Percentiles rank a stretch among this genome's conserved stretches.
These are phyloP conservation scores for Pythium aphanidermatum DNA, from an alignment of 352 stramenopile genomes.

Conservation along the genomic window DNA sequence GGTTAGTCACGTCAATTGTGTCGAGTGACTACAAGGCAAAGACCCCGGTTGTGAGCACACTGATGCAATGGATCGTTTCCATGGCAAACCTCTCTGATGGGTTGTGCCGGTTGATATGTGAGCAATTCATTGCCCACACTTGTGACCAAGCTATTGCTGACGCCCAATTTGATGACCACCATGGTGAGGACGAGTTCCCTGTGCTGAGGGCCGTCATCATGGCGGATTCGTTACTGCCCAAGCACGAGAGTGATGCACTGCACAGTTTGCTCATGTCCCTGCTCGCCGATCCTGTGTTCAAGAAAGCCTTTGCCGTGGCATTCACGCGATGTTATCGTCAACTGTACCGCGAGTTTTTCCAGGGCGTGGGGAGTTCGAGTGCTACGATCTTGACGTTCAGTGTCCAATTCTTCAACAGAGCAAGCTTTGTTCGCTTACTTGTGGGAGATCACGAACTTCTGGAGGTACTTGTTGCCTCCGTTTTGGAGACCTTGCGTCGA, in stretches of 20 bases:
- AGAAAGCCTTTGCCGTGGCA: constrained; percentile 91
- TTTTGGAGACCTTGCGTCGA: constrained; percentile 63
- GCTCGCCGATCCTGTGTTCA: constrained; percentile 96
- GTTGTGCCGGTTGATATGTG: constrained; percentile 78
- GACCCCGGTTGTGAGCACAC: constrained; percentile 52
- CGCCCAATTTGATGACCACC: constrained; percentile 26
- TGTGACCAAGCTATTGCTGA: constrained; percentile 3
- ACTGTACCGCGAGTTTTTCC: constrained; percentile 71
- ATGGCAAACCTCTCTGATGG: constrained; percentile 78
- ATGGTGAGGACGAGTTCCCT: constrained; percentile 33
- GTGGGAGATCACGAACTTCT: constrained; percentile 66
- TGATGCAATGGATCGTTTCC: constrained; percentile 75
- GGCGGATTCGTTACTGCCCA: constrained; percentile 77
- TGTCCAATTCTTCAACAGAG: constrained; percentile 99
- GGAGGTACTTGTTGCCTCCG: constrained; percentile 61
- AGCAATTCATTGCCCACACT: constrained; percentile 38
- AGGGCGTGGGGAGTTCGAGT: constrained; percentile 61
- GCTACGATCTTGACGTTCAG: constrained; percentile 91
- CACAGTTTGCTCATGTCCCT: constrained; percentile 95
- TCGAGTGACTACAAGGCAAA: constrained; percentile 71
- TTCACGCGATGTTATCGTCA: constrained; percentile 94
- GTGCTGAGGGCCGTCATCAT: constrained; percentile 77
- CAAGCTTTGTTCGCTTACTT: constrained; percentile 92
- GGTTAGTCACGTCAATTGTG: constrained; percentile 77
- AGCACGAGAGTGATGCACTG: constrained; percentile 68